phyloP scores from a whole-genome alignment of 140 eudicot genomes.

The Bidens hawaiensis region DNA sequence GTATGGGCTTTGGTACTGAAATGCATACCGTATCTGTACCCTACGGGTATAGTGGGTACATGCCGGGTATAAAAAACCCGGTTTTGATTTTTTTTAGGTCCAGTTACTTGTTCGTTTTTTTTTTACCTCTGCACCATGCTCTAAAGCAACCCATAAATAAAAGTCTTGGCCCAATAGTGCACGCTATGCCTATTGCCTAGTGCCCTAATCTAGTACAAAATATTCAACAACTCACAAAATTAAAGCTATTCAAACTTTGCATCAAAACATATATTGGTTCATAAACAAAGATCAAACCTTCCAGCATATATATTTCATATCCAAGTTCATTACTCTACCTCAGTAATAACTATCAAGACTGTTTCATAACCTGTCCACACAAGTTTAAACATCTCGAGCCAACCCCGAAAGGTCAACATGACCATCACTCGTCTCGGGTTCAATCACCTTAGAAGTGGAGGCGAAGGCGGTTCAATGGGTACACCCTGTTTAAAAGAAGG shows the following conservation, averaged over 20 bases:
- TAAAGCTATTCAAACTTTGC: not conserved
- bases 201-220: not conserved
- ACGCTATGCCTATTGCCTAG: too few species aligned
- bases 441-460: conserved; percentile 5
- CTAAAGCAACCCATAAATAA: too few species aligned
- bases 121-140: too few species aligned
- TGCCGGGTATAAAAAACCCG: too few species aligned
- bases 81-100: too few species aligned
- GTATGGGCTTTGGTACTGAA: too few species aligned
- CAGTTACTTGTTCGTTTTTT: too few species aligned
- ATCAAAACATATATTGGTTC: not conserved
- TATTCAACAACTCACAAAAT: not conserved
- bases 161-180: too few species aligned
- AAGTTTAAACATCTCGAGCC: conserved; percentile 70
- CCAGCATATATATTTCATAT: not conserved
- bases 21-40: too few species aligned
- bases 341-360: conserved; percentile 6
- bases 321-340: conserved; percentile 10
- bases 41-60: too few species aligned
- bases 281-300: not conserved
- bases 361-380: not conserved
- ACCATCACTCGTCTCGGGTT: conserved; percentile 40
- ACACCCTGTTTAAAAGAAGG: conserved; percentile 30
- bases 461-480: conserved; percentile 31
- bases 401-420: conserved; percentile 68